These are phyloP conservation scores for Floccularia luteovirens DNA, from an alignment of 768 basidiomycete genomes.

Conservation along the genomic window DNA sequence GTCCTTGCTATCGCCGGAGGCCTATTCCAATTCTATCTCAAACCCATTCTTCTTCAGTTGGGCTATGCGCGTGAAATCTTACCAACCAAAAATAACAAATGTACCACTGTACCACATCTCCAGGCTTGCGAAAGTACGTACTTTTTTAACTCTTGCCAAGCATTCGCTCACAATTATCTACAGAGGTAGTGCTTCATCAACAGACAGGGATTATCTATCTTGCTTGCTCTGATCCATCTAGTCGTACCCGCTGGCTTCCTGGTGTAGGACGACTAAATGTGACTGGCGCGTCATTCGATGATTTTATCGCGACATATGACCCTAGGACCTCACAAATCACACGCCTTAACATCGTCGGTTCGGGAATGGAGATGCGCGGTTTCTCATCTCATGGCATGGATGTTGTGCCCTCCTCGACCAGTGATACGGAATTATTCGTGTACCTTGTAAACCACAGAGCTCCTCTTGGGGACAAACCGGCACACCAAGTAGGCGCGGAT, in stretches of 20 bases:
- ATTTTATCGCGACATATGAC: constrained; percentile 58
- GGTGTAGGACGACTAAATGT: constrained; percentile 25
- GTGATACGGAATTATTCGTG: constrained; percentile 46
- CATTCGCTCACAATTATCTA: neutral
- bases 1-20: constrained; percentile 31
- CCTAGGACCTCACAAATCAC: constrained; percentile 34
- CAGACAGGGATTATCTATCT: constrained; percentile 51
- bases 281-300: constrained; percentile 29
- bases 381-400: constrained; percentile 65
- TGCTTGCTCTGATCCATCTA: constrained; percentile 48
- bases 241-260: constrained; percentile 48
- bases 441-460: constrained; percentile 69
- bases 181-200: constrained; percentile 55
- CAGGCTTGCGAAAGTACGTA: constrained; percentile 45
- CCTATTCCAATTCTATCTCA: constrained; percentile 40
- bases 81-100: constrained; percentile 38
- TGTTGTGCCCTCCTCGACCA: constrained; percentile 42
- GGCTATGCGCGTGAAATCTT: constrained; percentile 40
- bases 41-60: constrained; percentile 29
- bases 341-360: constrained; percentile 34
- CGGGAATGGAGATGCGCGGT: constrained; percentile 29
- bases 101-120: constrained; percentile 42
- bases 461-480: constrained; percentile 29
- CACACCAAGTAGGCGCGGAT: constrained; percentile 51
- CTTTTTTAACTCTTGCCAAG: neutral